Evolutionary conservation across 2,329 filamentous ascomycete genomes (phyloP).

Genomic region (Elsinoe fawcettii): DNA sequence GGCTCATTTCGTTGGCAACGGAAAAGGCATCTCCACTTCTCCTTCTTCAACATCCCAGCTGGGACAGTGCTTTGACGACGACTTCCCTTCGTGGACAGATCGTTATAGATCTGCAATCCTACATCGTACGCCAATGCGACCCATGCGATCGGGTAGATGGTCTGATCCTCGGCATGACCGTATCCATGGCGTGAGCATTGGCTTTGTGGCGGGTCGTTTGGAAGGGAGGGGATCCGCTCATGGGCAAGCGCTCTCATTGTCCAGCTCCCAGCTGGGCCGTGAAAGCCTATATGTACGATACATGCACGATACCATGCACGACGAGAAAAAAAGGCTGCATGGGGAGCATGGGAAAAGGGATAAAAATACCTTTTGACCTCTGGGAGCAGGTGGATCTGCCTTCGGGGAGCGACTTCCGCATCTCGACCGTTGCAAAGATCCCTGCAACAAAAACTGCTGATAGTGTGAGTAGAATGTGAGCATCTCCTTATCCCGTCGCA

Average conservation of each 20-base stretch:
- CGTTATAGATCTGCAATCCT: constrained; percentile 7
- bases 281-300: not conserved
- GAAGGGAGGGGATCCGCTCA: not conserved
- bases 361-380: not conserved
- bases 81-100: constrained; percentile 1
- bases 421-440: constrained; percentile 3
- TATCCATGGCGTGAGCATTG: not conserved
- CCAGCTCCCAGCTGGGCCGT: not conserved
- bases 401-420: constrained; percentile 6
- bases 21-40: constrained; percentile 3
- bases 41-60: constrained; percentile 9
- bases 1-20: not conserved
- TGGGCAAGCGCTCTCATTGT: not conserved
- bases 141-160: not conserved
- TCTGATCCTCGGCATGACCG: constrained; percentile 4
- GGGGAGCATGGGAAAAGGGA: not conserved
- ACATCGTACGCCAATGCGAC: not conserved
- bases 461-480: constrained; percentile 8
- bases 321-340: not conserved
- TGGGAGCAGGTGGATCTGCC: not conserved
- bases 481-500: constrained; percentile 2
- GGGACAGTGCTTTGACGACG: not conserved
- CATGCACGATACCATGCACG: not conserved
- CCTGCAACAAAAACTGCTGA: constrained; percentile 13
- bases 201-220: not conserved